phyloP scores from a whole-genome alignment of 306 rosid genomes.

The Senna tora region DNA sequence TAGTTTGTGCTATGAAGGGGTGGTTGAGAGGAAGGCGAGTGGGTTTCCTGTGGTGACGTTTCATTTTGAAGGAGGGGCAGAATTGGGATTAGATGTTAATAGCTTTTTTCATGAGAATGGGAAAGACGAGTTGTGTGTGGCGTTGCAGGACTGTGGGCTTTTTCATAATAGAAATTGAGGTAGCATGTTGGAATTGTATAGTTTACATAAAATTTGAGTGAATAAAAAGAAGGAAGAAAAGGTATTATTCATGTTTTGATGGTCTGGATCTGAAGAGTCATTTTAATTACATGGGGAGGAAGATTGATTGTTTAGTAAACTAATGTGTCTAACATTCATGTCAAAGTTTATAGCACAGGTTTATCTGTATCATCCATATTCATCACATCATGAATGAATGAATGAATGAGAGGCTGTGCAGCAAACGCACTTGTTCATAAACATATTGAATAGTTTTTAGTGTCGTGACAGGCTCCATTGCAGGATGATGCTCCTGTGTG shows the following conservation, averaged over 20 bases:
- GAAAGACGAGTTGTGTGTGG: slow-evolving; percentile 18
- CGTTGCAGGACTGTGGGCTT: slow-evolving; percentile 19
- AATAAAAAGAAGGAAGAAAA: too few species aligned
- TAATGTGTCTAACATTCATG: too few species aligned
- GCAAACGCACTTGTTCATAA: too few species aligned
- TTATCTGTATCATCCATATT: too few species aligned
- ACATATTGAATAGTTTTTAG: not conserved
- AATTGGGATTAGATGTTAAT: not conserved
- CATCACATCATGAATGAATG: too few species aligned
- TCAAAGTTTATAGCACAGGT: too few species aligned
- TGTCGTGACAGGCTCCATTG: not conserved
- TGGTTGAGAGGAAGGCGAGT: not conserved
- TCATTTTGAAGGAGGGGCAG: slow-evolving; percentile 18
- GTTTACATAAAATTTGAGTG: too few species aligned
- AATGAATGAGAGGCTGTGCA: too few species aligned
- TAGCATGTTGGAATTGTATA: not conserved
- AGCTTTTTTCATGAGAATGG: slow-evolving; percentile 13
- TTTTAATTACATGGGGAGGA: too few species aligned
- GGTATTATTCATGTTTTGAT: too few species aligned
- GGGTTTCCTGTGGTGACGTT: slow-evolving; percentile 26
- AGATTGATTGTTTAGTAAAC: too few species aligned
- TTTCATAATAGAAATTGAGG: not conserved
- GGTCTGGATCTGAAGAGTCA: too few species aligned
- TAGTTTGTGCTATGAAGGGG: slow-evolving; percentile 19
- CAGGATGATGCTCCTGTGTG: not conserved